Conservation (phyloP, 345 rosid species). For the Isatis tinctoria region DNA sequence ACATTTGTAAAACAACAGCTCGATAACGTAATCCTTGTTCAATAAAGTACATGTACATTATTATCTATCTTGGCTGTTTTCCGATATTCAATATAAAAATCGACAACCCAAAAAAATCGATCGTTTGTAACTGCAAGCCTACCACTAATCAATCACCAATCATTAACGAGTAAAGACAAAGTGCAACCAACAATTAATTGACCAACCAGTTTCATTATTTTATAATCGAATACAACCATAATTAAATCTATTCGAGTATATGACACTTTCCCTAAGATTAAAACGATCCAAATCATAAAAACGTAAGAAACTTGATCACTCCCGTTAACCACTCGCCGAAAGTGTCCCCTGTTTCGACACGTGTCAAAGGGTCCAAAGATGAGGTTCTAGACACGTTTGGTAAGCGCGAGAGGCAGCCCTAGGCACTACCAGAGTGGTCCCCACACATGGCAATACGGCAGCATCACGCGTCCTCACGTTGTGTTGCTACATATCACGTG, state of each 20-base stretch:
- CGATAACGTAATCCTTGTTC: too few relatives aligned
- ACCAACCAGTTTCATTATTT: slow-evolving; percentile 11
- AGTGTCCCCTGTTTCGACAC: slow-evolving; percentile 25
- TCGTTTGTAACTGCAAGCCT: slow-evolving; percentile 21
- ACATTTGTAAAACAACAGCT: too few relatives aligned
- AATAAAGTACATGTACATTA: too few relatives aligned
- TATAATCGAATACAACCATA: neutral
- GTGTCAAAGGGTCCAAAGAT: slow-evolving; percentile 20
- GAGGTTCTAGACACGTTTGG: slow-evolving; percentile 21
- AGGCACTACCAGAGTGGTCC: slow-evolving; percentile 5
- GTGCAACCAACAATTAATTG: slow-evolving; percentile 25
- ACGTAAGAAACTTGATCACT: slow-evolving; percentile 8
- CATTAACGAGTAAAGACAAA: neutral
- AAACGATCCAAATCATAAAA: neutral
- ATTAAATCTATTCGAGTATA: neutral
- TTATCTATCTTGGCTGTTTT: too few relatives aligned
- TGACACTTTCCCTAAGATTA: neutral
- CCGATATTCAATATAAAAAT: too few relatives aligned
- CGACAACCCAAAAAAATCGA: neutral
- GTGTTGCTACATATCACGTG: slow-evolving; percentile 28
- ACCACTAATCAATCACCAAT: slow-evolving; percentile 8
- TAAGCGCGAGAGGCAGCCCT: neutral
- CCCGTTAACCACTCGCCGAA: neutral
- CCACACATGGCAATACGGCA: slow-evolving; percentile 12
- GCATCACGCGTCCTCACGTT: slow-evolving; percentile 27